Conservation (phyloP, 768 basidiomycete species). For the Suillus subluteus region DNA sequence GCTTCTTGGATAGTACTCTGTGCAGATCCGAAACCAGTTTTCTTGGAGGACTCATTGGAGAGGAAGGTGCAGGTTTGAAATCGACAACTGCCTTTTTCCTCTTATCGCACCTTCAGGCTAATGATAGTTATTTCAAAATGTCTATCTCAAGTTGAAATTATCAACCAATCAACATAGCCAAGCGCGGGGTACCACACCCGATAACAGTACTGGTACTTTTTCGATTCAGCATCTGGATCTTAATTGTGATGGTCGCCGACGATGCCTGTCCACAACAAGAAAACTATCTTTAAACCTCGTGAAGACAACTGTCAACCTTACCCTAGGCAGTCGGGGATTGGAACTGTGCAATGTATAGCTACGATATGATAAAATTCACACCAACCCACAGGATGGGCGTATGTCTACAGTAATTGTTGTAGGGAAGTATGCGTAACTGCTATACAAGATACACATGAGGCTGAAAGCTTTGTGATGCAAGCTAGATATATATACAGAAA, state of each 20-base stretch:
- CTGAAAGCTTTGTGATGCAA: neutral
- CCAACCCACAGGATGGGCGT: neutral
- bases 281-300: neutral
- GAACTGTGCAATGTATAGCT: neutral
- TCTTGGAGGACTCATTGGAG: neutral
- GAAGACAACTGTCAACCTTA: neutral
- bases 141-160: too few species aligned
- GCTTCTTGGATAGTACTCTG: too few species aligned
- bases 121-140: neutral
- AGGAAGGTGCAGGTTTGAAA: too few species aligned
- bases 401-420: neutral
- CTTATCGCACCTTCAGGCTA: neutral
- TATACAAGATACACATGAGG: neutral
- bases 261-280: neutral
- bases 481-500: neutral
- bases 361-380: neutral
- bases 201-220: too few species aligned
- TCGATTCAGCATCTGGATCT: too few species aligned
- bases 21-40: neutral
- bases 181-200: neutral
- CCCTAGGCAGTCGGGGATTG: too few species aligned
- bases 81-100: neutral
- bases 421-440: neutral
- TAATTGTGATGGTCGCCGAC: neutral
- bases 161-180: neutral